These are phyloP conservation scores for Fusarium ramigenum DNA, from an alignment of 2,329 filamentous ascomycete genomes.

Conservation along the genomic window DNA sequence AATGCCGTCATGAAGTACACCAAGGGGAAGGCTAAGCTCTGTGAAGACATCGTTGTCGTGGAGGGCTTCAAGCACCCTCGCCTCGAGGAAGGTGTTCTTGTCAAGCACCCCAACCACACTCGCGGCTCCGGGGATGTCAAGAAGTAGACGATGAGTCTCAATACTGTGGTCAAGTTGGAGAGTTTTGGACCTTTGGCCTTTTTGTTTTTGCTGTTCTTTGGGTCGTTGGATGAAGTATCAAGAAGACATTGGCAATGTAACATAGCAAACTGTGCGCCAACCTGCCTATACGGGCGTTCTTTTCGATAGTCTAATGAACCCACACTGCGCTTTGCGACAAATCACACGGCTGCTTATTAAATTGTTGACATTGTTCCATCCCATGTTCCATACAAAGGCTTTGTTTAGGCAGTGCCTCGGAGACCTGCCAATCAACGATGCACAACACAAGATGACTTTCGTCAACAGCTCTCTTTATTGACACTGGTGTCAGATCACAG, in stretches of 20 bases:
- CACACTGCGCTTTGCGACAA: background rate
- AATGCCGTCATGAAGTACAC: background rate
- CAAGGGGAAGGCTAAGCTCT: background rate
- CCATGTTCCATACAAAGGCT: background rate
- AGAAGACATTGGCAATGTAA: background rate
- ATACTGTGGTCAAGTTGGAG: background rate
- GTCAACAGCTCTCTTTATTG: too few species aligned
- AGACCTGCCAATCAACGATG: background rate
- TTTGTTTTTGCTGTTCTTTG: background rate
- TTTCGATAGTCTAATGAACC: background rate
- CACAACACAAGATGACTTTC: too few species aligned
- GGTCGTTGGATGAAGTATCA: background rate
- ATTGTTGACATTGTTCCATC: background rate
- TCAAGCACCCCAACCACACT: background rate
- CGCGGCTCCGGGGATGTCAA: background rate
- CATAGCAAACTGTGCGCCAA: background rate
- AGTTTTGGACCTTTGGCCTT: background rate
- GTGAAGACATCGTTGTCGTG: background rate
- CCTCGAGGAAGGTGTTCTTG: background rate
- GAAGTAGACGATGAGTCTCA: background rate
- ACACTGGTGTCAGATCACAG: too few species aligned
- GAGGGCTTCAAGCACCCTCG: background rate
- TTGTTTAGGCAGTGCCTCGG: background rate
- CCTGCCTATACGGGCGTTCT: background rate
- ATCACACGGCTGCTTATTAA: background rate